Base-by-base conservation (phyloP, 768 basidiomycete genomes). In the Termitomyces sp. region DNA sequence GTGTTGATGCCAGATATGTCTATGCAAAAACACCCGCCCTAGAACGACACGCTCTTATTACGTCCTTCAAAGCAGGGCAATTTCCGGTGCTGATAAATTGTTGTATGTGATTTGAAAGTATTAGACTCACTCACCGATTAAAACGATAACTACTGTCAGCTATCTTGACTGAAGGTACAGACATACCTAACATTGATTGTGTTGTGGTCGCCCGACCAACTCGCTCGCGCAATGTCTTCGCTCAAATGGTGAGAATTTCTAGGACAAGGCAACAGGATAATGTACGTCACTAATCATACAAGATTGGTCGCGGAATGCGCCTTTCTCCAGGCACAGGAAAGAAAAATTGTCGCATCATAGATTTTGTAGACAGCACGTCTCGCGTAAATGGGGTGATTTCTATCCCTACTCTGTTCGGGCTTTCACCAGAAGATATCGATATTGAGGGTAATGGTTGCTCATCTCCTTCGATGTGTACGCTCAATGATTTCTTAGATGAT, bases 171-270 rank as follows among this genome's bases (percentile, higher is more conserved):
- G 94, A 97, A 73, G 94, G 94, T 3, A 84, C 94, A 18, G 95
- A 98, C 73, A 92, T 98, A 49, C 95, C 95, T 2, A 91, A 91
- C 56, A 89, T 97, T 52, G 95, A 98, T 63, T 97, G 94, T 58
- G 80, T 98, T 9, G 68, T 98, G 32, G 73, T 98, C 18, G 93
- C 90, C 15, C 79, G 92, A 18, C 95, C 95, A 16, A 98, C 95
- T 2, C 80, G 89, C 23, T 96, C 94, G 12, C 79, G 84, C 32
- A 98, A 96, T 66, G 69, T 96, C 11, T 93, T 94, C 64, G 83
- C 91, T 16, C 95, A 98, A 64, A 97, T 98, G 93, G 93, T 92
- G 54, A 32, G 76, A 58, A 11, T 31, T 23, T 22, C 45, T 47
- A 38, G 20, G 27, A 48, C 23, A 13, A 23, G 10, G 11, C 10